These are phyloP conservation scores for Metschnikowia similis DNA, from an alignment of 805 yeast species.

Conservation along the genomic window DNA sequence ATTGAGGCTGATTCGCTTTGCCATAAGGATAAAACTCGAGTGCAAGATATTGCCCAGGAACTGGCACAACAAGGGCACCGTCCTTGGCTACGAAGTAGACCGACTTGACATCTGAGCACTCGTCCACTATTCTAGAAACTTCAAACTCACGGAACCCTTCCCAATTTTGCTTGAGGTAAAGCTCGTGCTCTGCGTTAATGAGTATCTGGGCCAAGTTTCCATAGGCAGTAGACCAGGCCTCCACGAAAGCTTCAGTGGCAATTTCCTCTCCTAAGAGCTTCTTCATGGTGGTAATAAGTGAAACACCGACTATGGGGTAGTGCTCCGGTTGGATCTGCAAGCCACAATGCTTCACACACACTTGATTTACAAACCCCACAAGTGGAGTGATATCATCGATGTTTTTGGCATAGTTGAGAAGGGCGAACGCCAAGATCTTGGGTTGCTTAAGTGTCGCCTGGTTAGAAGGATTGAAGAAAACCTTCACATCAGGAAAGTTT, in stretches of 20 bases:
- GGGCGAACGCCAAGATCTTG: constrained; percentile 57
- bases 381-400: constrained; percentile 57
- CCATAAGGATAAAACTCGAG: constrained; percentile 35
- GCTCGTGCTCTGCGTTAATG: constrained; percentile 49
- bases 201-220: constrained; percentile 57
- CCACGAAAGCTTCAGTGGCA: constrained; percentile 55
- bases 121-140: constrained; percentile 39
- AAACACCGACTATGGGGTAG: constrained; percentile 59
- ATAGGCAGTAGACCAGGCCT: constrained; percentile 67
- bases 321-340: constrained; percentile 60
- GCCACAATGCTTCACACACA: constrained; percentile 64
- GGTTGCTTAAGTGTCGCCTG: constrained; percentile 58
- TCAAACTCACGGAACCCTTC: constrained; percentile 51
- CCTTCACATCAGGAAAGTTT: constrained; percentile 49
- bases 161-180: constrained; percentile 49
- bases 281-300: constrained; percentile 50
- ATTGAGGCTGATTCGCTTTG: constrained; percentile 31
- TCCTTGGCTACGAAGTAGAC: constrained; percentile 38
- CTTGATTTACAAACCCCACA: constrained; percentile 50
- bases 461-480: constrained; percentile 58
- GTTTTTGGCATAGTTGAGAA: constrained; percentile 57
- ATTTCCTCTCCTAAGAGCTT: constrained; percentile 47
- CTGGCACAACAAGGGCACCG: constrained; percentile 27
- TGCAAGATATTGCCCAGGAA: constrained; percentile 47
- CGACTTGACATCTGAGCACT: constrained; percentile 46